These are phyloP conservation scores for Saturnispora mendoncae DNA, from an alignment of 805 yeast genomes.

Conservation along the genomic window DNA sequence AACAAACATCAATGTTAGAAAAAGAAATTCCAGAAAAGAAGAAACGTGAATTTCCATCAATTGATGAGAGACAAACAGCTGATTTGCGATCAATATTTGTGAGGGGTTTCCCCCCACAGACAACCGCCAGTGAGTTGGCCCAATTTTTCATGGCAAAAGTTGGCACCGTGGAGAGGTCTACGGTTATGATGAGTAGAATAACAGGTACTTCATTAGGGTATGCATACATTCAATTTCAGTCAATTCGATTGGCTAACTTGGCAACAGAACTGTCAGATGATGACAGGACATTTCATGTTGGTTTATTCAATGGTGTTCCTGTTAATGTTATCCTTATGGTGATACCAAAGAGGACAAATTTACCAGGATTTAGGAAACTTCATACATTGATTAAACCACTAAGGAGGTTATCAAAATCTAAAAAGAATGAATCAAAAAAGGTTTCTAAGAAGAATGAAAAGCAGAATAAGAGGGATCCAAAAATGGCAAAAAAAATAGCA, in stretches of 20 bases:
- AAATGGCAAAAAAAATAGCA: background rate
- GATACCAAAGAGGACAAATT: constrained; percentile 67
- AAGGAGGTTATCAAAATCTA: background rate
- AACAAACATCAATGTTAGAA: too few species aligned
- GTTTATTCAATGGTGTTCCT: background rate
- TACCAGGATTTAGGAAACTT: constrained; percentile 53
- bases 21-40: constrained; percentile 2
- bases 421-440: background rate
- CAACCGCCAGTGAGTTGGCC: constrained; percentile 74
- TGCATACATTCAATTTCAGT: constrained; percentile 81
- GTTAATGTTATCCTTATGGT: constrained; percentile 42
- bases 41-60: constrained; percentile 10
- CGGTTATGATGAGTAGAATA: constrained; percentile 60
- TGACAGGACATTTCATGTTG: constrained; percentile 44
- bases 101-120: constrained; percentile 74
- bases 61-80: constrained; percentile 45
- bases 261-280: constrained; percentile 61
- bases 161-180: constrained; percentile 72
- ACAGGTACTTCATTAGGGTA: constrained; percentile 83
- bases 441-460: background rate
- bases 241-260: constrained; percentile 48
- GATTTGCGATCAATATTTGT: constrained; percentile 73
- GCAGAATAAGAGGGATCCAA: background rate
- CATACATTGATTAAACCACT: constrained; percentile 7
- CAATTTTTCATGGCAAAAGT: constrained; percentile 52